Percentiles rank a stretch among this genome's conserved stretches.
phyloP scores from a whole-genome alignment of 2,329 filamentous ascomycete genomes.

The Lizonia empirigonia region DNA sequence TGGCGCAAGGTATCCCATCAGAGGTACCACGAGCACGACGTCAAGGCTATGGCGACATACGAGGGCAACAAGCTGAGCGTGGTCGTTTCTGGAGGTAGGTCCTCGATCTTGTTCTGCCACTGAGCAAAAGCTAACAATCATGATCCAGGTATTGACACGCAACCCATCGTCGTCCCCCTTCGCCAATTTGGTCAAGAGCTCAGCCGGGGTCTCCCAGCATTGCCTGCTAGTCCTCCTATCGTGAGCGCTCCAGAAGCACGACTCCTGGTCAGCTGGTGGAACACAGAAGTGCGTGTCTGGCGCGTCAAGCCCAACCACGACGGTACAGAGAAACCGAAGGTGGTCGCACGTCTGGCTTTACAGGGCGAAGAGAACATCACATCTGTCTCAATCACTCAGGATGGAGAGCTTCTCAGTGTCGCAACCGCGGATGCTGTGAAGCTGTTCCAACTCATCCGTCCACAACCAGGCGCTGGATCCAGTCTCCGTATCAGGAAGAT shows the following conservation, averaged over 20 bases:
- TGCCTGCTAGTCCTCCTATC: constrained; percentile 79
- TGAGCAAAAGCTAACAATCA: background rate
- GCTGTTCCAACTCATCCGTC: constrained; percentile 70
- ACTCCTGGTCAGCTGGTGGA: constrained; percentile 90
- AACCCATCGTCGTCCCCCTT: constrained; percentile 80
- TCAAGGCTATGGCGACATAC: constrained; percentile 91
- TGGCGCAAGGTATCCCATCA: constrained; percentile 89
- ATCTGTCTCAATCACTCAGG: constrained; percentile 71
- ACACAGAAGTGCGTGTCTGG: constrained; percentile 86
- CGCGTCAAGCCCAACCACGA: constrained; percentile 59
- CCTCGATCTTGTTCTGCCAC: constrained; percentile 9
- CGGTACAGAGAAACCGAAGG: constrained; percentile 51
- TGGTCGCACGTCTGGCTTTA: constrained; percentile 49
- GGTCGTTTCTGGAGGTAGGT: constrained; percentile 83
- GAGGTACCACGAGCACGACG: constrained; percentile 89
- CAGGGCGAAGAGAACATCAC: constrained; percentile 80
- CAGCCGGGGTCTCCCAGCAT: constrained; percentile 78
- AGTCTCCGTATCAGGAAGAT: constrained; percentile 74
- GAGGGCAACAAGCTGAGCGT: constrained; percentile 84
- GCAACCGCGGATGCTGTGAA: constrained; percentile 77
- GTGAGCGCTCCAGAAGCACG: constrained; percentile 74
- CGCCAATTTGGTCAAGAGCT: constrained; percentile 78
- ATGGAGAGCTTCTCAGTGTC: constrained; percentile 76
- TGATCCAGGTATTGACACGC: constrained; percentile 76
- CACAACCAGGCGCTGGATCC: constrained; percentile 59